Percentiles rank a stretch among this genome's conserved stretches.
Conservation (phyloP, 441 rosid genomes). For the Euphorbia celastroides region DNA sequence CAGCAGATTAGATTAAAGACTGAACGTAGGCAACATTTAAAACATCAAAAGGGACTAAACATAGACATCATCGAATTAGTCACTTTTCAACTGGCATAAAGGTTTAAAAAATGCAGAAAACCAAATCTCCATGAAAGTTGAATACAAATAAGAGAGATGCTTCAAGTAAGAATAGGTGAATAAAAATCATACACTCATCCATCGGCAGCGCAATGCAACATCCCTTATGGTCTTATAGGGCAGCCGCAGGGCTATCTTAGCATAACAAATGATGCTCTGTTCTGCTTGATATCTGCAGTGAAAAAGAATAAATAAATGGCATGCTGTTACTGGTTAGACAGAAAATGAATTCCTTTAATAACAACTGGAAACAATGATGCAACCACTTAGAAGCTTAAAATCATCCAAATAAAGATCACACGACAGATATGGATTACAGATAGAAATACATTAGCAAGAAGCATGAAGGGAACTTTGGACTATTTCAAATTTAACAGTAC, state of each 20-base stretch:
- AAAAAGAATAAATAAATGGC: background rate
- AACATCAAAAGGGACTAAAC: background rate
- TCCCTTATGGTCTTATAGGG: conserved; percentile 64
- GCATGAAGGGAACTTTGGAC: background rate
- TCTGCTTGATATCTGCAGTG: conserved; percentile 40
- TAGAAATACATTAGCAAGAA: background rate
- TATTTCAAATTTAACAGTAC: no score
- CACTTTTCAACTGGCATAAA: conserved; percentile 3
- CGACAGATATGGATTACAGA: background rate
- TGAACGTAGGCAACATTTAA: no score
- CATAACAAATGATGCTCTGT: conserved; percentile 48
- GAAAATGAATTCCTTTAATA: background rate
- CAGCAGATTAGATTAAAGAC: background rate
- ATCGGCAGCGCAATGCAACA: conserved; percentile 68
- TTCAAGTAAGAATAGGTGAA: conserved; percentile 1
- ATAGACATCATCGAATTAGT: background rate
- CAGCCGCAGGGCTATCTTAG: conserved; percentile 64
- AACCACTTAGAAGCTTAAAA: background rate
- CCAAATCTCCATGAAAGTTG: background rate
- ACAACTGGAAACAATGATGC: background rate
- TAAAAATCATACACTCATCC: conserved; percentile 71
- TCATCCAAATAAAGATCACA: background rate
- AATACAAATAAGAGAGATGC: conserved; percentile 1
- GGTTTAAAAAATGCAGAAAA: background rate
- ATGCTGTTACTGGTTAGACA: background rate